Base-by-base conservation (phyloP, 352 stramenopile genomes). In the Aphanomyces invadans region DNA sequence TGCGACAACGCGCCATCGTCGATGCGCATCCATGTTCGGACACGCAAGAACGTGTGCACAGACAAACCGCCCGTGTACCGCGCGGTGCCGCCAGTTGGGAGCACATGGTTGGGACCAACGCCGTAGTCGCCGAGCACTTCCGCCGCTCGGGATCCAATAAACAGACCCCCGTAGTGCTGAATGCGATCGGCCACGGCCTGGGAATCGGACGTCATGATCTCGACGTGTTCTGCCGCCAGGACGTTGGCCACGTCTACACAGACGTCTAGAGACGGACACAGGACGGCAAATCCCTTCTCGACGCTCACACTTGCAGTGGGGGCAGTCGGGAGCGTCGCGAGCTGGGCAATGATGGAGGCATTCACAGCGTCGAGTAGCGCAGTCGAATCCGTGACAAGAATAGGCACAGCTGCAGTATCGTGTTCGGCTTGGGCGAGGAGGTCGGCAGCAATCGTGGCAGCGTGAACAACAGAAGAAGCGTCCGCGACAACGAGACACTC, bases 401-500 rank as follows among this genome's bases (percentile, higher is more conserved):
- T 98, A 12, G 95, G 95, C 45, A 98, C 81, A 0, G 97, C 97
- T 0, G 98, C 97, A 11, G 95, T 96, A 77, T 99, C 97, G 77
- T 99, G 97, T 75, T 99, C 97, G 0, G 96, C 95, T 59, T 94
- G 86, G 0, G 83, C 84, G 26, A 93, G 73, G 39, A 95, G 65
- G 63, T 95, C 86, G 0, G 83, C 80, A 2, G 83, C 83, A 63
- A 91, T 90, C 1, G 77, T 90, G 28, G 76, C 74, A 11, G 78
- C 73, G 59, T 80, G 85, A 0, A 93, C 76, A 73, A 95, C 74
- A 4, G 88, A 87, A 7, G 77, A 95, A 5, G 92, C 81, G 72
- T 99, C 97, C 12, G 93, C 96, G 75, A 99, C 97, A 1, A 99
- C 96, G 53, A 99, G 85, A 26, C 98, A 98, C 77, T 99, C 97